These are phyloP conservation scores for Ambrosia hybrid DNA, from an alignment of 140 eudicot genomes.

Conservation along the genomic window DNA sequence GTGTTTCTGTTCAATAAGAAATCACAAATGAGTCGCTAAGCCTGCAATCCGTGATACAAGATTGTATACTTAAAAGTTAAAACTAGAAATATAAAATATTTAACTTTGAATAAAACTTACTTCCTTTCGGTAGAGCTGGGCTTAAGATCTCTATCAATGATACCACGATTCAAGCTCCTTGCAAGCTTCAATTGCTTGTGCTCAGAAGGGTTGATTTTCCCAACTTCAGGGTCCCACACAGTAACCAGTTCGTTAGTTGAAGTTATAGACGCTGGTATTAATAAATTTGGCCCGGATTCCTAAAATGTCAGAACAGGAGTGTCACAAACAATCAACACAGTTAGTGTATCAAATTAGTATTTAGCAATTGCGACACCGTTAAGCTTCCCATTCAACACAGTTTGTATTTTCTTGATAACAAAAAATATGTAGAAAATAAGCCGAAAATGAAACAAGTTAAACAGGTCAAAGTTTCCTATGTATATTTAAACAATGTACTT, in stretches of 20 bases:
- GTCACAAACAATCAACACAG: too few relatives aligned
- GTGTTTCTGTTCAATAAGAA: too few relatives aligned
- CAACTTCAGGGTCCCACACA: conserved; percentile 97
- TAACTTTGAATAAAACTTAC: conserved; percentile 43
- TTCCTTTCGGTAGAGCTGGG: conserved; percentile 88
- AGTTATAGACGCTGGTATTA: conserved; percentile 85
- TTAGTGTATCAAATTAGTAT: not conserved
- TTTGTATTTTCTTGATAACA: not conserved
- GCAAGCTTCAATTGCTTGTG: conserved; percentile 96
- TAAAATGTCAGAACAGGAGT: conserved; percentile 35
- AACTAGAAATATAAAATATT: not conserved
- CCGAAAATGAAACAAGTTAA: not conserved
- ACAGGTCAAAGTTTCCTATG: conserved; percentile 3
- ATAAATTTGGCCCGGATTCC: conserved; percentile 94
- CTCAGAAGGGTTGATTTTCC: conserved; percentile 94
- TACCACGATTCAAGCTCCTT: conserved; percentile 94
- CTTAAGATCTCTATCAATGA: conserved; percentile 95
- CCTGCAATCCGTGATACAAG: too few relatives aligned
- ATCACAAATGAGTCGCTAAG: too few relatives aligned
- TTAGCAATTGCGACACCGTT: not conserved
- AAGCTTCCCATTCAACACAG: not conserved
- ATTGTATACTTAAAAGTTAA: too few relatives aligned
- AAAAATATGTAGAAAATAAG: not conserved
- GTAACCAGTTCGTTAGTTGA: conserved; percentile 89
- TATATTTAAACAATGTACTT: not conserved